Percentiles rank a stretch among this genome's conserved stretches.
Evolutionary conservation across 192 early-diverging fungal species (phyloP).

Genomic region (Backusella sp.): DNA sequence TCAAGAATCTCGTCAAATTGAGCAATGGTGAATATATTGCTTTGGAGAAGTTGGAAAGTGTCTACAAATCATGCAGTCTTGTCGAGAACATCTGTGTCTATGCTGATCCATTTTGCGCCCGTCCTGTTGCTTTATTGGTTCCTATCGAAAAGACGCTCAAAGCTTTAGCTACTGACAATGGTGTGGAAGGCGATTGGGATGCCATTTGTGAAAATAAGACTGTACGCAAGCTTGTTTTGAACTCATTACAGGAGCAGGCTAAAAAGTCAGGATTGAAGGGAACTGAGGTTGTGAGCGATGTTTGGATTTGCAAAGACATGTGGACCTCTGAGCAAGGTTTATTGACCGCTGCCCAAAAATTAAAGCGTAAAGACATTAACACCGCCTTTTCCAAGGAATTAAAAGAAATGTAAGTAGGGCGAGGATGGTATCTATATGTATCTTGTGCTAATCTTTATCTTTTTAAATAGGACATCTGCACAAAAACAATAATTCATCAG

Average conservation of each 20-base stretch:
- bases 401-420: conserved; percentile 44
- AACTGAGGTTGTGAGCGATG: conserved; percentile 71
- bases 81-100: conserved; percentile 83
- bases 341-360: conserved; percentile 92
- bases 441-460: not conserved
- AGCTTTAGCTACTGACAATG: conserved; percentile 44
- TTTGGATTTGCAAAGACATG: conserved; percentile 69
- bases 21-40: conserved; percentile 74
- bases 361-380: conserved; percentile 78
- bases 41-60: conserved; percentile 54
- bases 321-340: conserved; percentile 87
- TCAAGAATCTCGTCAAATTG: conserved; percentile 80
- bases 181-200: conserved; percentile 46
- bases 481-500: conserved; percentile 5
- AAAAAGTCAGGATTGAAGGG: conserved; percentile 65
- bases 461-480: not conserved
- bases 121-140: conserved; percentile 75
- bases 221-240: conserved; percentile 47
- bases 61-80: conserved; percentile 72
- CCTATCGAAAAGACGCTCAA: conserved; percentile 58
- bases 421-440: not conserved
- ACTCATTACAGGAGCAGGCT: conserved; percentile 51
- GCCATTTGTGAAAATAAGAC: conserved; percentile 53
- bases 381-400: conserved; percentile 59
- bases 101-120: conserved; percentile 67